These are phyloP conservation scores for Telfairia occidentalis DNA, from an alignment of 331 rosid genomes.

Conservation along the genomic window DNA sequence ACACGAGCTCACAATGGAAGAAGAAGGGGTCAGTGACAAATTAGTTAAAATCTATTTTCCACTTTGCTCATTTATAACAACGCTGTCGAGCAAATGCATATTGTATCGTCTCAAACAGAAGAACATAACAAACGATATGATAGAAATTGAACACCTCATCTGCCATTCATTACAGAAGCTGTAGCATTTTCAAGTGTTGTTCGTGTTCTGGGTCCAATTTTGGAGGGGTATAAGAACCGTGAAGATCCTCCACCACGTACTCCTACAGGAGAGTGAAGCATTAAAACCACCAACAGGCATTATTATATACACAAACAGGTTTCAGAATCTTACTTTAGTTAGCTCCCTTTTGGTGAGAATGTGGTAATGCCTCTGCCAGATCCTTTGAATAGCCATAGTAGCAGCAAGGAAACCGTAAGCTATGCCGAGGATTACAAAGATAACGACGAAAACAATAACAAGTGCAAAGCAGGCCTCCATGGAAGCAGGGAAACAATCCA, in stretches of 20 bases:
- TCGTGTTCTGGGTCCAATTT: slow-evolving; percentile 82
- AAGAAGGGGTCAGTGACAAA: not conserved
- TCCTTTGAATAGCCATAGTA: slow-evolving; percentile 96
- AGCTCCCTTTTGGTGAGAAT: slow-evolving; percentile 97
- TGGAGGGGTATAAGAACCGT: slow-evolving; percentile 68
- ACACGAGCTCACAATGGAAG: not conserved
- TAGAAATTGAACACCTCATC: slow-evolving; percentile 1
- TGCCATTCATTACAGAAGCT: slow-evolving; percentile 40
- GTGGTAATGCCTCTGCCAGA: slow-evolving; percentile 99
- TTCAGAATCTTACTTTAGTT: slow-evolving; percentile 48
- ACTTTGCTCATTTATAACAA: slow-evolving; percentile 9
- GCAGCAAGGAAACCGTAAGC: slow-evolving; percentile 96
- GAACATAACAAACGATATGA: slow-evolving; percentile 6
- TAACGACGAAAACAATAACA: slow-evolving; percentile 76
- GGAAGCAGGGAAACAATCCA: slow-evolving; percentile 98
- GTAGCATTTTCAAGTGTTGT: slow-evolving; percentile 87
- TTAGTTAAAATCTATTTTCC: not conserved
- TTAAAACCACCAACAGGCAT: not conserved
- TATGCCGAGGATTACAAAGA: slow-evolving; percentile 95
- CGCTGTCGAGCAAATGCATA: not conserved
- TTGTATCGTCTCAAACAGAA: slow-evolving; percentile 6
- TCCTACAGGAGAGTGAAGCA: slow-evolving; percentile 39
- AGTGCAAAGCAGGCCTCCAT: slow-evolving; percentile 98
- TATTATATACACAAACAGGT: not conserved
- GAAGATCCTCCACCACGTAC: slow-evolving; percentile 85